Conservation (phyloP, 129 eudicot genomes). For the Arctium minus region DNA sequence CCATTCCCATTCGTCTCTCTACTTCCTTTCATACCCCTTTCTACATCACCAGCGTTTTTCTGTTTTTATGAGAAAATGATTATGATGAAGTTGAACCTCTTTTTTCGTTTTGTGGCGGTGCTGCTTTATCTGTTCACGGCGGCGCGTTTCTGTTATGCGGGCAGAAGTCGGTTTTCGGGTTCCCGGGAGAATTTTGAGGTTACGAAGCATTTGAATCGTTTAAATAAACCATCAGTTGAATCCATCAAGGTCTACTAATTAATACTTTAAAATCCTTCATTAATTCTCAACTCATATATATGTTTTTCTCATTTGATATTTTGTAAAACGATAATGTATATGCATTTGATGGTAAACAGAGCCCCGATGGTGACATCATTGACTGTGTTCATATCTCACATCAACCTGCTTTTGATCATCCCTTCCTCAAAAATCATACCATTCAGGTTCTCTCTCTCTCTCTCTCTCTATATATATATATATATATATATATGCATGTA, state of each 20-base stretch:
- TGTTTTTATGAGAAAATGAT: neutral
- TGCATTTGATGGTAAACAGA: constrained; percentile 35
- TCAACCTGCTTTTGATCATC: constrained; percentile 91
- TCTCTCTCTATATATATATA: neutral
- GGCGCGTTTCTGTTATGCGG: constrained; percentile 12
- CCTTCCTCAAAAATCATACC: constrained; percentile 66
- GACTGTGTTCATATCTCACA: constrained; percentile 69
- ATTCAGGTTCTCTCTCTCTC: constrained; percentile 45
- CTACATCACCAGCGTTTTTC: neutral
- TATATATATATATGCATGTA: neutral
- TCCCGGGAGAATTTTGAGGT: constrained; percentile 42
- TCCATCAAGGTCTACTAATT: constrained; percentile 50
- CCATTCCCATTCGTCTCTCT: neutral
- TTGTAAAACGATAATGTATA: neutral
- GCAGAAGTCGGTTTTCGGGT: neutral
- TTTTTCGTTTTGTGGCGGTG: neutral
- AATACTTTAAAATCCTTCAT: neutral
- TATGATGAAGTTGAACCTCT: neutral
- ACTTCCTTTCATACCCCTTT: neutral
- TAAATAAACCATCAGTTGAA: constrained; percentile 59
- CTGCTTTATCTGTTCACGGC: neutral
- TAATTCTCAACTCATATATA: neutral
- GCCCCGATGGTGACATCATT: constrained; percentile 80
- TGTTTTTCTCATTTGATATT: neutral
- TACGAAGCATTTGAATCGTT: constrained; percentile 48